Evolutionary conservation across 2,329 filamentous ascomycete species (phyloP).

Genomic region (Botrytis galanthina): DNA sequence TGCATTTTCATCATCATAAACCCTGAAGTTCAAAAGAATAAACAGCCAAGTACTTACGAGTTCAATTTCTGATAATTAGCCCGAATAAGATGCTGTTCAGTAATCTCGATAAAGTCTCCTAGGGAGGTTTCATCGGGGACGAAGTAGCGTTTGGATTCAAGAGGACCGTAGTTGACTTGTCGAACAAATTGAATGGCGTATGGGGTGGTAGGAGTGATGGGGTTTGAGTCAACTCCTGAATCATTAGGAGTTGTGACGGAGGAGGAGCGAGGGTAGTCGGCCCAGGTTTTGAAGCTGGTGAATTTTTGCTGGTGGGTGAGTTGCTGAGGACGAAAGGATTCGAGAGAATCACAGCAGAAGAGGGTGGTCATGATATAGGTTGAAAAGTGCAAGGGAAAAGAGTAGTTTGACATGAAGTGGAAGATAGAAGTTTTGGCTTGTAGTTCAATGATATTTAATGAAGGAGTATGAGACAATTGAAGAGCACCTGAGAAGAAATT

Average conservation of each 20-base stretch:
- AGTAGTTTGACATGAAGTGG: not conserved
- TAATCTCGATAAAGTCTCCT: conserved; percentile 39
- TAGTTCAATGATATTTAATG: not conserved
- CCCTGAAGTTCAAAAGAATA: not conserved
- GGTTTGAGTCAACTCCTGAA: not conserved
- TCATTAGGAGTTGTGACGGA: not conserved
- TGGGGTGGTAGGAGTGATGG: not conserved
- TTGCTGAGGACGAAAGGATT: not conserved
- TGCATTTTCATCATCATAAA: not conserved
- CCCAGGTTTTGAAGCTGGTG: not conserved
- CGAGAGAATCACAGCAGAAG: not conserved
- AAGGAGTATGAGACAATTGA: too few species aligned
- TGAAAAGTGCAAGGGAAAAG: not conserved
- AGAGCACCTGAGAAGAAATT: not conserved
- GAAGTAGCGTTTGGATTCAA: conserved; percentile 47
- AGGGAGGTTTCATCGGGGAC: conserved; percentile 24
- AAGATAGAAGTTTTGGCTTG: not conserved
- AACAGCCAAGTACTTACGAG: conserved; percentile 37
- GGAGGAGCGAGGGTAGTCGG: not conserved
- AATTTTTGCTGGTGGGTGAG: conserved; percentile 7
- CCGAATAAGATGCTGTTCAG: conserved; percentile 42
- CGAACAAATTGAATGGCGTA: conserved; percentile 44
- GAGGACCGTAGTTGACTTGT: conserved; percentile 47
- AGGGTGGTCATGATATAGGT: not conserved
- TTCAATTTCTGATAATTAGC: conserved; percentile 48